Base-by-base conservation (phyloP, 306 rosid genomes). In the Quercus aquifolioides region DNA sequence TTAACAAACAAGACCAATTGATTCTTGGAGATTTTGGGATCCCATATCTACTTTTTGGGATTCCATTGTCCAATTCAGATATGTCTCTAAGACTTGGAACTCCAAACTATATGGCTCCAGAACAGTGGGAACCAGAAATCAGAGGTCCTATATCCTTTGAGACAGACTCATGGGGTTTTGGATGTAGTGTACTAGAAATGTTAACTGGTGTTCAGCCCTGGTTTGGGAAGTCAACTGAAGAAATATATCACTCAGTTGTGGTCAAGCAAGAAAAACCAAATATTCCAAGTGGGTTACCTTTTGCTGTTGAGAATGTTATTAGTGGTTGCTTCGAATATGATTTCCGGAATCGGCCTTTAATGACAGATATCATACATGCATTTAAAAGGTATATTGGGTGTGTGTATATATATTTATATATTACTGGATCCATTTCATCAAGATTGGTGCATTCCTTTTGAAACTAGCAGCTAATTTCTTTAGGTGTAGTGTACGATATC, bases 81-180 rank as follows among this genome's bases (percentile, higher is more conserved):
- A 74, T 87, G 80, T 76, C 87, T 86, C 80, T 74, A 75, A 88
- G 97, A 87, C 86, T 90, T 78, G 99, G 99, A 84, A 91, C 95
- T 68, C 97, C 97, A 69, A 91, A 84, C 84, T 94, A 94, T 90
- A 92, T 94, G 99, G 99, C 97, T 58, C 97, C 99, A 52, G 99
- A 94, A 81, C 97, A 92, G 84, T 92, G 97, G 99, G 85, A 90
- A 72, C 97, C 97, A 56, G 97, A 94, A 68, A 82, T 87, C 59
- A 86, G 97, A 87, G 99, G 99, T 59, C 97, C 99, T 3, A 80
- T 92, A 76, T 92, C 97, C 14, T 86, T 87, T 76, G 98, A 95
- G 87, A 92, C 98, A 0, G 99, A 95, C 84, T 90, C 97, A 1
- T 95, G 98, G 99, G 97, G 97, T 23, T 90, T 95, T 25, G 99